A percentile compares a stretch with the other conserved stretches of the same genome.
phyloP scores from a whole-genome alignment of 2,329 filamentous ascomycete species.

The Coccinonectria pachysandricola region DNA sequence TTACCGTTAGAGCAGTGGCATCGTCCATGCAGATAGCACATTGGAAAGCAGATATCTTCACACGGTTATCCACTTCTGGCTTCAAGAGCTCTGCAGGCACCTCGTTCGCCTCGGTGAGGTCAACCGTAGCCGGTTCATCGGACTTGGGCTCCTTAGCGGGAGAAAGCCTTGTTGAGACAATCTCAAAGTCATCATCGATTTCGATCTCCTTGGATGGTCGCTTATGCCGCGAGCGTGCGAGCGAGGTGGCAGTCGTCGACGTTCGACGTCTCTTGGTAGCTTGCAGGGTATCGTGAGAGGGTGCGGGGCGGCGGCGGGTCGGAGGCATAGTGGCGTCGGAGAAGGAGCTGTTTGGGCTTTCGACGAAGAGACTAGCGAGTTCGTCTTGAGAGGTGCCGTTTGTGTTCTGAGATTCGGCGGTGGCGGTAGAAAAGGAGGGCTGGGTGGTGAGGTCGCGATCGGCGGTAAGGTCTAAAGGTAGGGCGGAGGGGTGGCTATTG shows the following conservation, averaged over 20 bases:
- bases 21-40: slow-evolving; percentile 61
- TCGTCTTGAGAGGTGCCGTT: slow-evolving; percentile 20
- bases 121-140: slow-evolving; percentile 23
- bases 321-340: slow-evolving; percentile 21
- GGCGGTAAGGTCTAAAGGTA: slow-evolving; percentile 11
- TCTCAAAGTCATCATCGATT: slow-evolving; percentile 19
- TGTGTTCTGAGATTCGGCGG: slow-evolving; percentile 16
- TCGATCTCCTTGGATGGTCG: slow-evolving; percentile 6
- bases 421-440: slow-evolving; percentile 13
- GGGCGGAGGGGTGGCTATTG: slow-evolving; percentile 12
- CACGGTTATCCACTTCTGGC: slow-evolving; percentile 36
- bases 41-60: slow-evolving; percentile 47
- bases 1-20: slow-evolving; percentile 47
- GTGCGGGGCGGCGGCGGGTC: slow-evolving; percentile 9
- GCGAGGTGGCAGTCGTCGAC: slow-evolving; percentile 6
- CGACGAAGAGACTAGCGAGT: slow-evolving; percentile 14
- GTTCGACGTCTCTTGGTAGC: slow-evolving; percentile 18
- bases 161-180: slow-evolving; percentile 8
- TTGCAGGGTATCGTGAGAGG: slow-evolving; percentile 7
- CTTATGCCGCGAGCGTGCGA: slow-evolving; percentile 6
- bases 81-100: slow-evolving; percentile 33
- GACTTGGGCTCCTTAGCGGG: slow-evolving; percentile 7
- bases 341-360: slow-evolving; percentile 19
- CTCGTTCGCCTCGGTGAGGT: slow-evolving; percentile 31
- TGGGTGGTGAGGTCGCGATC: slow-evolving; percentile 9